phyloP scores from a whole-genome alignment of 2,329 filamentous ascomycete species.

The Dactylella cylindrospora region DNA sequence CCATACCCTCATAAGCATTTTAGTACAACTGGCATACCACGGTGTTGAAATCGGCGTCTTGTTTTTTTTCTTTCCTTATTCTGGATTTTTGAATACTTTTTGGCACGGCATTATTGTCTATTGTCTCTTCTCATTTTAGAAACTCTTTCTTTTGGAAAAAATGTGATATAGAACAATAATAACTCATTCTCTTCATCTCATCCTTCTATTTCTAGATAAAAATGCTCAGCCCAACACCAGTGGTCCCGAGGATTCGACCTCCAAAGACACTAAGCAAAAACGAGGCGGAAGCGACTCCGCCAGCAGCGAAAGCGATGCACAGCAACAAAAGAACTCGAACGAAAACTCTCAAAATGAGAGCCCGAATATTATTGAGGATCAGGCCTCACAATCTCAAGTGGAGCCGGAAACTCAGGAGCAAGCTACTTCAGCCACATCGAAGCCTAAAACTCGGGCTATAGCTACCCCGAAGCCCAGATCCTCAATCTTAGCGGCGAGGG shows the following conservation, averaged over 20 bases:
- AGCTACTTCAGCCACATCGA: slow-evolving; percentile 15
- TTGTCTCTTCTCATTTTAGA: background rate
- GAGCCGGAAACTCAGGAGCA: background rate
- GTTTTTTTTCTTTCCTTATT: slow-evolving; percentile 8
- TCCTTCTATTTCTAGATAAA: slow-evolving; percentile 36
- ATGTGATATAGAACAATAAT: slow-evolving; percentile 39
- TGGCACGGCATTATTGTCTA: too few relatives aligned
- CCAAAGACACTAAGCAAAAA: slow-evolving; percentile 34
- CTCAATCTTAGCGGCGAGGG: slow-evolving; percentile 8
- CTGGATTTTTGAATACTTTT: slow-evolving; percentile 10
- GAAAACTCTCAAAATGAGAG: slow-evolving; percentile 1
- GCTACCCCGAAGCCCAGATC: slow-evolving; percentile 9
- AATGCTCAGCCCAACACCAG: slow-evolving; percentile 23
- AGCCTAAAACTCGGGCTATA: slow-evolving; percentile 2
- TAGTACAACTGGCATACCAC: background rate
- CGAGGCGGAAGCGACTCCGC: slow-evolving; percentile 37
- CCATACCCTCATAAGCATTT: too few relatives aligned
- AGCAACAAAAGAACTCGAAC: background rate
- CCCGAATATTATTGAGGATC: background rate
- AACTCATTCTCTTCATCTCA: slow-evolving; percentile 38
- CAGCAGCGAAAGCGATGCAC: slow-evolving; percentile 11
- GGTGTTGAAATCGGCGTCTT: background rate
- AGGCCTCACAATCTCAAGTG: slow-evolving; percentile 1
- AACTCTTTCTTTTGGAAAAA: background rate
- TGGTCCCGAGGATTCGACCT: slow-evolving; percentile 35